Evolutionary conservation across 176 grass and related monocot species (phyloP).

Genomic region (Rhynchospora pubera): DNA sequence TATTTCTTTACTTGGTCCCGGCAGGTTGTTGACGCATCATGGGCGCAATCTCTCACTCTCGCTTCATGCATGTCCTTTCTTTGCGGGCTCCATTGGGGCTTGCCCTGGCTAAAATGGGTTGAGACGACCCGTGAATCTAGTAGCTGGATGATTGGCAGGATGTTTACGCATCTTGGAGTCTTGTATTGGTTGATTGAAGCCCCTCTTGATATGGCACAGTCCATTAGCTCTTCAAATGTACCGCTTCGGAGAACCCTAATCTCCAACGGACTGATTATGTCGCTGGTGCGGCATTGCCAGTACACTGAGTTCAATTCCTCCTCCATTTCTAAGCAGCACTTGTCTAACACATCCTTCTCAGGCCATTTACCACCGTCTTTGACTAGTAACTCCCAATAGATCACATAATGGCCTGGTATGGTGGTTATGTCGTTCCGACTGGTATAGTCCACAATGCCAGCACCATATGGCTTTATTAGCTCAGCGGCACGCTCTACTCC

Average conservation of each 20-base stretch:
- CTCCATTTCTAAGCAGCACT: slow-evolving; percentile 98
- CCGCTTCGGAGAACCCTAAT: slow-evolving; percentile 56
- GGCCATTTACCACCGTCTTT: slow-evolving; percentile 39
- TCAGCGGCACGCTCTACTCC: slow-evolving; percentile 59
- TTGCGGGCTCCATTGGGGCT: too few species aligned
- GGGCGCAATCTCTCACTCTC: background rate
- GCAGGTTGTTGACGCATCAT: too few species aligned
- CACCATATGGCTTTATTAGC: slow-evolving; percentile 40
- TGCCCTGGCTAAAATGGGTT: slow-evolving; percentile 67
- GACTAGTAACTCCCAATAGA: slow-evolving; percentile 91
- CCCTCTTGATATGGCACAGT: slow-evolving; percentile 80
- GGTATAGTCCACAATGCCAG: slow-evolving; percentile 76
- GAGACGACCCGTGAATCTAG: slow-evolving; percentile 70
- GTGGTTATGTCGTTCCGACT: slow-evolving; percentile 57
- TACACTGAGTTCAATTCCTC: slow-evolving; percentile 90
- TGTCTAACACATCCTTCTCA: slow-evolving; percentile 36
- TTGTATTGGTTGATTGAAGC: slow-evolving; percentile 99
- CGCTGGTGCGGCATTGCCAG: slow-evolving; percentile 55
- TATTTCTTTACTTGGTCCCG: slow-evolving; percentile 9
- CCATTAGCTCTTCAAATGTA: slow-evolving; percentile 96
- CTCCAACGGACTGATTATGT: slow-evolving; percentile 85
- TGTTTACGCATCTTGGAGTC: slow-evolving; percentile 75
- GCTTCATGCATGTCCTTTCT: too few species aligned
- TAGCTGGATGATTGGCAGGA: slow-evolving; percentile 78
- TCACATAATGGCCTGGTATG: slow-evolving; percentile 94